Conservation (phyloP, 768 basidiomycete species). For the Hemileccinum impolitum region DNA sequence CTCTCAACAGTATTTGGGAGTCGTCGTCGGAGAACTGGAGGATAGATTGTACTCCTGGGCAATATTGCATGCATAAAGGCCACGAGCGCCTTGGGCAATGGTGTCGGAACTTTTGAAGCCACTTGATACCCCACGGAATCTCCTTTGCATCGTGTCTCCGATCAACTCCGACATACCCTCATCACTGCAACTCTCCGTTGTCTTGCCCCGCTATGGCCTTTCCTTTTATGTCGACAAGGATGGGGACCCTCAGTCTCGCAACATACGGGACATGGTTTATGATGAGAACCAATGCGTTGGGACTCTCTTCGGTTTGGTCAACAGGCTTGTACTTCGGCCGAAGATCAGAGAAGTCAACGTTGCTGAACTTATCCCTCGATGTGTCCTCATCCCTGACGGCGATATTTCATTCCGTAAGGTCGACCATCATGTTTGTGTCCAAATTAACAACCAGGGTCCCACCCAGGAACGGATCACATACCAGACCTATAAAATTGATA, state of each 20-base stretch:
- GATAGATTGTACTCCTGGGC: slow-evolving; percentile 8
- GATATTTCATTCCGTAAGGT: slow-evolving; percentile 28
- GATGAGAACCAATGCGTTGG: slow-evolving; percentile 39
- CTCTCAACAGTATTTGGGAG: slow-evolving; percentile 23
- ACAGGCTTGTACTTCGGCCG: slow-evolving; percentile 38
- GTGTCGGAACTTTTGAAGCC: slow-evolving; percentile 19
- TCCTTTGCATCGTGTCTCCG: slow-evolving; percentile 16
- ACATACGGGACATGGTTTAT: slow-evolving; percentile 40
- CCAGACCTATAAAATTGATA: slow-evolving; percentile 28
- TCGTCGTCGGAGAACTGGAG: slow-evolving; percentile 25
- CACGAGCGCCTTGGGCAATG: slow-evolving; percentile 17
- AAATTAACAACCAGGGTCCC: background rate
- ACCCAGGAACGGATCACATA: slow-evolving; percentile 8
- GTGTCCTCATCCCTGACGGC: slow-evolving; percentile 40
- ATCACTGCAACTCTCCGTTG: slow-evolving; percentile 21
- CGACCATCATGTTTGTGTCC: slow-evolving; percentile 10
- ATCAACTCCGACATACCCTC: background rate
- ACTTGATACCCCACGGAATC: slow-evolving; percentile 19
- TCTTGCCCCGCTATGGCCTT: slow-evolving; percentile 40
- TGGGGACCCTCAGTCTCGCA: slow-evolving; percentile 36
- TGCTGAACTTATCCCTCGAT: background rate
- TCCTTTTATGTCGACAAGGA: slow-evolving; percentile 36
- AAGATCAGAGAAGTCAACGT: slow-evolving; percentile 2
- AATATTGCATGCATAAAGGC: slow-evolving; percentile 6
- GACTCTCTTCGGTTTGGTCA: slow-evolving; percentile 42